These are phyloP conservation scores for Barnettozyma botsteinii DNA, from an alignment of 805 yeast species.

Conservation along the genomic window DNA sequence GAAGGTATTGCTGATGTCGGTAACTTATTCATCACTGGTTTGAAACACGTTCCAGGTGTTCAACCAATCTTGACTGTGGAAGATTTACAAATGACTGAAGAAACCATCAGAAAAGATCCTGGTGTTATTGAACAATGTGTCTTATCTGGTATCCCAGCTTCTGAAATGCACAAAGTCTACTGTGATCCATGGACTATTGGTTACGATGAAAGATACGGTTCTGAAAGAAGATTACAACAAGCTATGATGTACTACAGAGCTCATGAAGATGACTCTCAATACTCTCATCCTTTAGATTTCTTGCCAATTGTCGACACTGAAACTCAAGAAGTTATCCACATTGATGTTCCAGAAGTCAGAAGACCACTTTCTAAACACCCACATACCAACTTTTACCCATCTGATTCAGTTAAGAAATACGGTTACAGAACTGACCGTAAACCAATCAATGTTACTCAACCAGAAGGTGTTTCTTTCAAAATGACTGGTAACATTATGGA, in stretches of 20 bases:
- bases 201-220: constrained; percentile 74
- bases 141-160: constrained; percentile 59
- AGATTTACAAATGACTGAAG: constrained; percentile 60
- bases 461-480: constrained; percentile 75
- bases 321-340: constrained; percentile 58
- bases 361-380: constrained; percentile 63
- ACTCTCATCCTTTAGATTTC: constrained; percentile 66
- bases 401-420: constrained; percentile 52
- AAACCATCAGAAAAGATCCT: constrained; percentile 62
- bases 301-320: constrained; percentile 79
- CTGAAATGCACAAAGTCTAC: constrained; percentile 41
- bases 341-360: constrained; percentile 72
- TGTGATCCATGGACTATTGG: constrained; percentile 72
- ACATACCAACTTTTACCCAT: constrained; percentile 66
- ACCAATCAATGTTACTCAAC: constrained; percentile 70
- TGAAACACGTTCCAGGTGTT: constrained; percentile 49
- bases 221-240: constrained; percentile 68
- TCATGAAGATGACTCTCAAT: constrained; percentile 70
- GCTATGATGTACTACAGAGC: constrained; percentile 75
- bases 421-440: constrained; percentile 61
- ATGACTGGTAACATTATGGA: constrained; percentile 63
- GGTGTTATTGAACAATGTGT: constrained; percentile 67
- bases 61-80: constrained; percentile 73
- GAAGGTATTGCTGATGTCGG: constrained; percentile 66
- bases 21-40: constrained; percentile 39